These are phyloP conservation scores for Penicillium angulare DNA, from an alignment of 495 filamentous ascomycete species.

Conservation along the genomic window DNA sequence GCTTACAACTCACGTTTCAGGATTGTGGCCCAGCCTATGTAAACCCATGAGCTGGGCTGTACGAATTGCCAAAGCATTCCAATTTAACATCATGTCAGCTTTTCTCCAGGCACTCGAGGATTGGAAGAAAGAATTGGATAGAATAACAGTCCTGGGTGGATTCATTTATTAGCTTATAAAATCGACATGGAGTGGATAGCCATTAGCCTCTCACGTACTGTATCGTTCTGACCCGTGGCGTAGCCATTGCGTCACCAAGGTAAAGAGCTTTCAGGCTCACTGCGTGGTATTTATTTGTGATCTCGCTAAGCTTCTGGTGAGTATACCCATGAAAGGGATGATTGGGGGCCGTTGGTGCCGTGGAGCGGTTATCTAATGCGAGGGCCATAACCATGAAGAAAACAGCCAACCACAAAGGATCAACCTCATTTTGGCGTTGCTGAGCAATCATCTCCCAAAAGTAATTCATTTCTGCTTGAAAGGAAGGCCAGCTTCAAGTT, in stretches of 20 bases:
- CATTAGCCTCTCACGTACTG: not conserved
- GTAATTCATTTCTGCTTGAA: constrained; percentile 1
- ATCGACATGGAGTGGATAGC: not conserved
- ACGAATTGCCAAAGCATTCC: not conserved
- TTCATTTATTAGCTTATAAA: not conserved
- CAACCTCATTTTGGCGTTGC: not conserved
- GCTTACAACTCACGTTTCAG: not conserved
- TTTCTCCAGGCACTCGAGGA: not conserved
- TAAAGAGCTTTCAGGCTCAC: constrained; percentile 1
- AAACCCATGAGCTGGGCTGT: not conserved
- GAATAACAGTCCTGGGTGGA: not conserved
- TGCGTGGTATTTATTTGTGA: not conserved
- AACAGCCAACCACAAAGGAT: not conserved
- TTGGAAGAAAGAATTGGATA: not conserved
- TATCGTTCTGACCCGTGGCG: not conserved
- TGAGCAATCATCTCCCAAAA: not conserved
- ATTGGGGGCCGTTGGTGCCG: not conserved
- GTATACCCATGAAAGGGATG: not conserved
- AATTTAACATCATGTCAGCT: not conserved
- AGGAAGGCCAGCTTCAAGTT: not conserved
- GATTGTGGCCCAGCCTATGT: not conserved
- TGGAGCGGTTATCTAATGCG: not conserved
- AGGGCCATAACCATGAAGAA: not conserved
- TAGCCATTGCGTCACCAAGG: not conserved
- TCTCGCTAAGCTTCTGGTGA: not conserved